Evolutionary conservation across 768 basidiomycete species (phyloP).

Genomic region (Serpula lacrymans): DNA sequence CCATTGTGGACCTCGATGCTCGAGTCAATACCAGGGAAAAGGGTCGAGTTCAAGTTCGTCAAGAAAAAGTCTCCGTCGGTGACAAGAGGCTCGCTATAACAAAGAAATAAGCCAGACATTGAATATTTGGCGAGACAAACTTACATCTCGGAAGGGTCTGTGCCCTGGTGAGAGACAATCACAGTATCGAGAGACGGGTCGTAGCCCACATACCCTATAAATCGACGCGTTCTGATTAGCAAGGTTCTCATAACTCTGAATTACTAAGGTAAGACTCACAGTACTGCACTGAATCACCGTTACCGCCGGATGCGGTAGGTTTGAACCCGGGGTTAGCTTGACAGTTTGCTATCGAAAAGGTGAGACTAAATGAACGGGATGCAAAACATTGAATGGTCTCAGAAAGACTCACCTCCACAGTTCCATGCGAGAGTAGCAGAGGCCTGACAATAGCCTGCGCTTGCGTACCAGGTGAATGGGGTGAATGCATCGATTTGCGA

Average conservation of each 20-base stretch:
- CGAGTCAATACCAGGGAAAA: constrained; percentile 44
- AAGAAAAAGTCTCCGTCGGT: constrained; percentile 37
- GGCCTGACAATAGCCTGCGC: constrained; percentile 42
- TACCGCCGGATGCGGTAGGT: constrained; percentile 43
- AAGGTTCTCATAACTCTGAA: neutral
- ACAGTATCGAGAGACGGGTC: constrained; percentile 31
- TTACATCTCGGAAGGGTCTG: constrained; percentile 35
- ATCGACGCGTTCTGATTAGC: too few species aligned
- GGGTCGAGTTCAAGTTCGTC: constrained; percentile 26
- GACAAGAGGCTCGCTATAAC: constrained; percentile 31
- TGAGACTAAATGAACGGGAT: neutral
- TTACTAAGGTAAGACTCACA: constrained; percentile 30
- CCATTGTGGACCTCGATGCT: constrained; percentile 41
- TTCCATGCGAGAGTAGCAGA: constrained; percentile 38
- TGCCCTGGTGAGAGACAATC: constrained; percentile 44
- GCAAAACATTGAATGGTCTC: neutral
- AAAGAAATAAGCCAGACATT: neutral
- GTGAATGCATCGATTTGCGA: constrained; percentile 37
- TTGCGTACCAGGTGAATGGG: constrained; percentile 45
- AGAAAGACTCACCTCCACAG: constrained; percentile 40
- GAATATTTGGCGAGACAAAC: constrained; percentile 1
- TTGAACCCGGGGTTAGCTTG: constrained; percentile 42
- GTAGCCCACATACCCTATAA: constrained; percentile 32
- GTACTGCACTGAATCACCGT: constrained; percentile 35
- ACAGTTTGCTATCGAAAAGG: constrained; percentile 36